Base-by-base conservation (phyloP, 2,329 filamentous ascomycete species). In the Aspergillus luchuensis region DNA sequence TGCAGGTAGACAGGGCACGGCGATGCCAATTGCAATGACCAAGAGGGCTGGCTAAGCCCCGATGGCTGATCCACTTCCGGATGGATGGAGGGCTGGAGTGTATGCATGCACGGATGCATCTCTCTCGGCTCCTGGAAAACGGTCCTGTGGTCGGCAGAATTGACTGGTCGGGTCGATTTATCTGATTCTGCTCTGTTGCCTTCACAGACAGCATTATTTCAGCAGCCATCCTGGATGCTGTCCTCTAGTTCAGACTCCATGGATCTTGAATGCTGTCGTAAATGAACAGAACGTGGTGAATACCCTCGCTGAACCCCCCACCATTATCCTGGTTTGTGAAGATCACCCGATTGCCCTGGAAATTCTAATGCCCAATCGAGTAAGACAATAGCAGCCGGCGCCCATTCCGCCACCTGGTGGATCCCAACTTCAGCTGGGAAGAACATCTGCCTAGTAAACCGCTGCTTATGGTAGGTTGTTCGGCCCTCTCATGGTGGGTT, bases 21-120 rank as follows among this genome's bases (percentile, higher is more conserved):
- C 30, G 25, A 69, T 64, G 61, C 60, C 57, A 36, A 36, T 13
- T 36, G 33, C 33, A 36, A 36, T 36, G 33, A 36, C 33, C 33
- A 56, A 64, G 41, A 55, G 19, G 38, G 47, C 51, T 59, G 58
- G 67, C 71, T 73, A 71, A 73, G 71, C 72, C 71, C 71, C 72
- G 56, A 61, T 63, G 60, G 64, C 63, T 50, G 69, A 70, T 72
- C 70, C 68, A 69, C 66, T 53, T 36, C 41, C 50, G 33, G 43
- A 61, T 63, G 51, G 33, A 51, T 41, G 19, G 48, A 28, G 33
- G 50, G 47, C 13, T 38, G 17, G 43, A 30, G 15, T 8, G 15
- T n/a, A 13, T 50, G 25, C 47, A 50, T 50, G 47, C 47, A 49
- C 36, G n/a, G 43, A 49, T 43, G 47, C 62, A 53, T 56, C 59